Base-by-base conservation (phyloP, 2,329 filamentous ascomycete species). In the Ophiostoma australiae region DNA sequence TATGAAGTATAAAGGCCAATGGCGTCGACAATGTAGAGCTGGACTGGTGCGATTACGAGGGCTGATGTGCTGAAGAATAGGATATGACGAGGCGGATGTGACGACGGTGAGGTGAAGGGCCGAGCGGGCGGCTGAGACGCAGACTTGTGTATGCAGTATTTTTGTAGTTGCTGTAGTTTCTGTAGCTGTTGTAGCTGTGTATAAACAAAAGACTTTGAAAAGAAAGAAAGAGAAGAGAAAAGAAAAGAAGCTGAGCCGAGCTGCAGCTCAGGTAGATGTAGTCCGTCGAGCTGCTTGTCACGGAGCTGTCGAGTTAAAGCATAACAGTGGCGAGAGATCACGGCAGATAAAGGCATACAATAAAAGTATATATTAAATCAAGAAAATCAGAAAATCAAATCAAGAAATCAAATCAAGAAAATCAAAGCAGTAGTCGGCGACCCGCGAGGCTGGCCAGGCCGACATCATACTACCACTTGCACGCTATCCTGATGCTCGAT, bases 241-340 rank as follows among this genome's bases (percentile, higher is more conserved):
- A 31, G 58, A 63, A 33, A 63, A 31, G 58, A 31, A 48, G 44
- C 44, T 63, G 27, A 33, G 13, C 15, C 52, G 13, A 33, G 55
- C 55, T 17, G 58, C 58, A 63, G 52, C 37, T 39, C 52, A 55
- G 23, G 52, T 58, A 58, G 52, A 58, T 58, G 52, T 58, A 58
- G 52, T 27, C 23, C 8, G 17, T 48, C 2, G 5, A 6, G 44
- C 3, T 7, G 44, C 44, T n/a, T 6, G 44, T 48, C 17, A 17
- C 20, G 44, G 7, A 7, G 20, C 41, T 7, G n/a, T 15, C 44
- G 44, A n/a, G 17, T 48, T 33, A 63, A 63, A 33, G 58, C 58
- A 63, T 63, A 33, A 63, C 8, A 17, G 58, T 63, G 58, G 58
- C 58, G n/a, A 63, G 44, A 20, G 44, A 48, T 5, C 44, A 44